Evolutionary conservation across 148 eudicot species (phyloP), one percentile per base, ranked within the genome.

Genomic region (Camellia lanceoleosa): DNA sequence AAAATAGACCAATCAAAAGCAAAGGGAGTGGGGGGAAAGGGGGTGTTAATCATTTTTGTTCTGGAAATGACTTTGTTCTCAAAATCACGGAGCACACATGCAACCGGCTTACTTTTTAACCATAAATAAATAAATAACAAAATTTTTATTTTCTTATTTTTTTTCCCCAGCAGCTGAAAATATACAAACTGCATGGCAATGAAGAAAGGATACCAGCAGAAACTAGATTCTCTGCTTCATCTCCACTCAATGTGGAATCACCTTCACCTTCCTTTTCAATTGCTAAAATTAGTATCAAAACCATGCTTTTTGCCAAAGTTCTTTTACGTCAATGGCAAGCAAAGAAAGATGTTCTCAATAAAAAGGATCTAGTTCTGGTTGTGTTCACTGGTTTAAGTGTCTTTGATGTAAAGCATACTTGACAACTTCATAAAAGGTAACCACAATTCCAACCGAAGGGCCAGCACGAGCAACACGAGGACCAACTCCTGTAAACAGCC

Each of bases 391-490:
- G 5, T 51, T 63, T 30, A 80, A 46, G 23, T 80, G 89, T 66
- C 91, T 87, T 14, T 80, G 78, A 43, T 87, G 81, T 62, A 93
- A 75, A 64, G 80, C 84, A 73, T 87, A 90, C 80, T 95, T 95
- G 80, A 95, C 97, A 20, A 92, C 91, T 83, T 95, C 99, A 63
- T 95, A 95, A 59, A 91, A 91, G 9, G 99, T 89, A 81, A 95
- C 92, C 20, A 95, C 97, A 64, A 95, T 95, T 46, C 93, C 99
- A 65, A 92, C 95, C 0, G 99, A 95, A 23, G 99, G 97, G 42
- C 99, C 99, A 10, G 99, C 97, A 71, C 97, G 97, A 56, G 85
- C 95, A 66, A 95, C 95, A 23, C 99, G 90, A 51, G 97, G 99
- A 51, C 91, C 88, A 8, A 88, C 87, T 49, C 99, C 99, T 18